Evolutionary conservation across 2,329 filamentous ascomycete genomes (phyloP).

Genomic region (Thelonectria blattea): DNA sequence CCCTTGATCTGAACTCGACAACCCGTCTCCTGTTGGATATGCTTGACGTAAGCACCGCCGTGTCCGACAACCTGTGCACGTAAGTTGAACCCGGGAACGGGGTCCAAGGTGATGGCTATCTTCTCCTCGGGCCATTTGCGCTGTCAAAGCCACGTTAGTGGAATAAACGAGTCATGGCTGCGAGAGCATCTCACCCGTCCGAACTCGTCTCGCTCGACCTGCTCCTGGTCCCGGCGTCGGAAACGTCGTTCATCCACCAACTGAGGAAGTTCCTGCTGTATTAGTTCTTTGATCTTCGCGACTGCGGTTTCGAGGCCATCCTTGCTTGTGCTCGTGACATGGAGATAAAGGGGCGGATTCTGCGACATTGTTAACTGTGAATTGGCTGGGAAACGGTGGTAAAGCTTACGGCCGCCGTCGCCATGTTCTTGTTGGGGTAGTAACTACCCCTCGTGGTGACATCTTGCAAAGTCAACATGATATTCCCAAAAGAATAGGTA

Average conservation of each 20-base stretch:
- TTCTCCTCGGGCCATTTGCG: constrained; percentile 99
- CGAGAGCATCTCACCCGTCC: constrained; percentile 69
- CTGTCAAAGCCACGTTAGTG: constrained; percentile 52
- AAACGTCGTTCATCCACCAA: constrained; percentile 94
- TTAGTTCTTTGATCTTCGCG: constrained; percentile 87
- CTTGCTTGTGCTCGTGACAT: constrained; percentile 92
- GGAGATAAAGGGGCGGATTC: constrained; percentile 93
- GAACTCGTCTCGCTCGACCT: constrained; percentile 89
- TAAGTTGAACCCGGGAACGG: constrained; percentile 92
- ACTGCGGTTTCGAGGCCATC: constrained; percentile 90
- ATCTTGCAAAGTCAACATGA: constrained; percentile 75
- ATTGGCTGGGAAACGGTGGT: neutral
- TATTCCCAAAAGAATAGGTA: constrained; percentile 51
- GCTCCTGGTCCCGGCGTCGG: constrained; percentile 77
- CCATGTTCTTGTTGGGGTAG: constrained; percentile 97
- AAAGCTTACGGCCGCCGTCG: constrained; percentile 80
- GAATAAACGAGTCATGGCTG: neutral
- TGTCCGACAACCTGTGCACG: constrained; percentile 95
- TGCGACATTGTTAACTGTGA: constrained; percentile 44
- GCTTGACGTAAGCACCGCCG: constrained; percentile 94
- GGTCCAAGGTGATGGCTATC: constrained; percentile 88
- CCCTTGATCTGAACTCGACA: constrained; percentile 99
- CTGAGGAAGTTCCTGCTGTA: constrained; percentile 94
- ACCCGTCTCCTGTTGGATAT: constrained; percentile 93
- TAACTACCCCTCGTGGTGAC: constrained; percentile 97